Conservation (phyloP, 2,329 filamentous ascomycete species). For the Colletotrichum tanaceti region DNA sequence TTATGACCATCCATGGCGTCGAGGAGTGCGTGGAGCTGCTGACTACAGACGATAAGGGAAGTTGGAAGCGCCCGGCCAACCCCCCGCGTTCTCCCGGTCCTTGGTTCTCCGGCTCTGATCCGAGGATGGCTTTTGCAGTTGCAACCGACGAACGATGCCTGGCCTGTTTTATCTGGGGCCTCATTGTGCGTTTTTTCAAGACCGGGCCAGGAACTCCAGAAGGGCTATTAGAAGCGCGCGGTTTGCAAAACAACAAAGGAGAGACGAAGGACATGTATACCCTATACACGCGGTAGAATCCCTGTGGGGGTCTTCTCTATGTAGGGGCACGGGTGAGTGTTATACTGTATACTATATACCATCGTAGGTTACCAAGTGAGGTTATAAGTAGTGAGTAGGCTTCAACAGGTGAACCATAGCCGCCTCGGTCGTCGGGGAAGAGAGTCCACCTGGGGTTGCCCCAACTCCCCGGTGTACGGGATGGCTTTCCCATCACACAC, state of each 20-base stretch:
- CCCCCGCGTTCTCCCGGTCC: neutral
- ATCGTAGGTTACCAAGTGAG: too few species aligned
- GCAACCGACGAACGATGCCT: constrained; percentile 16
- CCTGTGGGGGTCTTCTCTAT: neutral
- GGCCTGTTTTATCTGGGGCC: constrained; percentile 1
- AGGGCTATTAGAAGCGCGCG: constrained; percentile 18
- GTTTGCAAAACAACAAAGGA: neutral
- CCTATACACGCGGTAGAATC: neutral
- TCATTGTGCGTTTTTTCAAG: neutral
- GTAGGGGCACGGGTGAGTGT: neutral
- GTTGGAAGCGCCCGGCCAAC: constrained; percentile 30
- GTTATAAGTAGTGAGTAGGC: neutral
- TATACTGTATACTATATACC: too few species aligned
- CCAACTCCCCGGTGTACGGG: neutral
- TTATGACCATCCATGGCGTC: constrained; percentile 9
- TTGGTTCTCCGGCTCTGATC: constrained; percentile 20
- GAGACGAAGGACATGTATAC: neutral
- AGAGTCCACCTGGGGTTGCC: neutral
- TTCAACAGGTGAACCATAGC: neutral
- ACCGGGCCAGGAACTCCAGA: neutral
- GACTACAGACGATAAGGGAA: constrained; percentile 11
- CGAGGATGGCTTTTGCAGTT: neutral
- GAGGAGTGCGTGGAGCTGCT: constrained; percentile 25
- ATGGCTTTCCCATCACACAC: neutral
- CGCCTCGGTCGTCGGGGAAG: neutral